Evolutionary conservation across 345 rosid genomes (phyloP).

Genomic region (Camelina laxa): DNA sequence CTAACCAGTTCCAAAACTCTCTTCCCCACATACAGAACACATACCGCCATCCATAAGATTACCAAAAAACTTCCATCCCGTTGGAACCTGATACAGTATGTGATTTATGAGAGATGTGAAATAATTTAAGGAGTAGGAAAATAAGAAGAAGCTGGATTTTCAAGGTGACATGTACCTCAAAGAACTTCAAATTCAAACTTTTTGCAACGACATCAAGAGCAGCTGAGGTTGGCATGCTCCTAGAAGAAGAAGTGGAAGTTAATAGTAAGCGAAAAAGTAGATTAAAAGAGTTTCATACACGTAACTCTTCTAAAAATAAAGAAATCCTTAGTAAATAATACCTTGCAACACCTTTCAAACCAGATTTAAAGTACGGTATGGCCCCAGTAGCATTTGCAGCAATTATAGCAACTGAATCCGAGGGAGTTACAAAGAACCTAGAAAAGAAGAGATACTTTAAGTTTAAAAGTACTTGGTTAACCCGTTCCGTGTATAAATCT

Average conservation of each 20-base stretch:
- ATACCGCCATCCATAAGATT: constrained; percentile 98
- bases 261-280: constrained; percentile 18
- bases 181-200: constrained; percentile 80
- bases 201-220: constrained; percentile 98
- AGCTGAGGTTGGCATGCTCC: constrained; percentile 99
- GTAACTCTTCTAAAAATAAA: constrained; percentile 1
- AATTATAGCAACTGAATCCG: constrained; percentile 97
- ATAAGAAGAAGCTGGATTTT: constrained; percentile 1
- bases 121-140: not conserved
- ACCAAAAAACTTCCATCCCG: constrained; percentile 99
- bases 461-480: constrained; percentile 2
- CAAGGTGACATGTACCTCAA: constrained; percentile 67
- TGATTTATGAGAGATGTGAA: constrained; percentile 17
- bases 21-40: constrained; percentile 98
- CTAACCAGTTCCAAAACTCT: constrained; percentile 99
- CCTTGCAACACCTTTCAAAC: constrained; percentile 99
- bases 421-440: constrained; percentile 99
- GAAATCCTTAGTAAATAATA: constrained; percentile 31
- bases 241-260: constrained; percentile 42
- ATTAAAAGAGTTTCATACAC: constrained; percentile 6
- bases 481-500: constrained; percentile 17
- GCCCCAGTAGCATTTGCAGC: constrained; percentile 96
- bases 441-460: constrained; percentile 22
- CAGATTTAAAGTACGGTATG: constrained; percentile 92
- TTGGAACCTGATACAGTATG: constrained; percentile 84